Base-by-base conservation (phyloP, 129 eudicot species). In the Lactuca sativa region DNA sequence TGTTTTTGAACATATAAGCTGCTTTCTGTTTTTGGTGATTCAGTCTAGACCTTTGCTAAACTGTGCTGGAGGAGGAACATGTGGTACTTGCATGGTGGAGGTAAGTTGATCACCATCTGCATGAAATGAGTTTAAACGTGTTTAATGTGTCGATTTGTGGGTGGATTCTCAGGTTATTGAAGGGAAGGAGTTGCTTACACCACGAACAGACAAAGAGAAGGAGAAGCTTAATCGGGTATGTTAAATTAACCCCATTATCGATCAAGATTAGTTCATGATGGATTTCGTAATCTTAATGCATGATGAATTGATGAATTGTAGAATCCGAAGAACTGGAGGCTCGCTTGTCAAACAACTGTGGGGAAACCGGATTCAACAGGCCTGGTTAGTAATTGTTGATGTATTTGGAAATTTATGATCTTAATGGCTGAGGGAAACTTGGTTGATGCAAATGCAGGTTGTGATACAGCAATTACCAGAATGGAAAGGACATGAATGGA, bases 401-500 rank as follows among this genome's bases (percentile, higher is more conserved):
- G 38, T 51, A 69, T 17, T 54, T 7, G 4, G 52, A 0, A 12
- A 12, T 7, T 18, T 10, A 16, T 33, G 4, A 18, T 55, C 4
- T 25, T 58, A 58, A 55, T 9, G 41, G n/a, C 36, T 63, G 4
- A 34, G 15, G 49, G 12, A 37, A 32, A 62, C 6, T 69, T 64
- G 64, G 17, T 72, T 72, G 66, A 17, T 70, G 62, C 33, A 64
- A 56, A 38, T 76, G 84, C 86, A 91, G 96, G 91, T 92, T 48
- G 89, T 88, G 4, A 77, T 92, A 55, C 97, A 92, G 64, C 97
- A 92, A 73, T 80, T 92, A 68, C 97, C 97, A 11, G 96, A 88
- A 75, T 92, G 97, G 97, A 92, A 92, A 84, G 95, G 75, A 59
- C 97, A 92, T 66, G 95, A 88, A 69, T 92, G 97, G 97, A 80